A percentile compares a stretch with the other conserved stretches of the same genome.
These are phyloP conservation scores for Rhodofomes roseus DNA, from an alignment of 1,284 basidiomycete species.

Conservation along the genomic window DNA sequence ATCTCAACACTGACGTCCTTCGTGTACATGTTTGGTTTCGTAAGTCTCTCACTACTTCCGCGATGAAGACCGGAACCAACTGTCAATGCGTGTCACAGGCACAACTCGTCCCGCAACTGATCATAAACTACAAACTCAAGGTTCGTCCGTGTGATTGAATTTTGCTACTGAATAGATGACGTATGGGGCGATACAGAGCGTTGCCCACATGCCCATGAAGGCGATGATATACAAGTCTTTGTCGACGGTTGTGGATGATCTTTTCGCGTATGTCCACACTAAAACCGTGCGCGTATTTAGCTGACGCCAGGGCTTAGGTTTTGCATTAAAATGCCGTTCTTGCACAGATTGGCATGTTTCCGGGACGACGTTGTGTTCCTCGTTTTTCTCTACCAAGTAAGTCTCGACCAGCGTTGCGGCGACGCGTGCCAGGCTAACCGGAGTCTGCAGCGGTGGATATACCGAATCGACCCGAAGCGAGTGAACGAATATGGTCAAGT, in stretches of 20 bases:
- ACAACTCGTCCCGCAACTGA: constrained; percentile 88
- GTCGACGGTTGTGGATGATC: constrained; percentile 88
- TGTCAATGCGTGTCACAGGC: constrained; percentile 43
- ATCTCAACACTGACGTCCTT: constrained; percentile 87
- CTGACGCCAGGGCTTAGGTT: constrained; percentile 48
- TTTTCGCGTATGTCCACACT: constrained; percentile 69
- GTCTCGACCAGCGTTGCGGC: constrained; percentile 7
- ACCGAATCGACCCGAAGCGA: constrained; percentile 89
- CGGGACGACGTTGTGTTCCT: constrained; percentile 91
- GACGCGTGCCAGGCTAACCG: constrained; percentile 5
- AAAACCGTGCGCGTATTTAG: neutral
- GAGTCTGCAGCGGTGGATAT: constrained; percentile 80
- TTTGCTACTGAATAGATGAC: neutral
- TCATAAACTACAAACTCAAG: constrained; percentile 97
- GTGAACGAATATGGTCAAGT: constrained; percentile 96
- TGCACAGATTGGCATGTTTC: constrained; percentile 89
- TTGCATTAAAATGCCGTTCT: constrained; percentile 93
- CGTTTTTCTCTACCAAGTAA: constrained; percentile 80
- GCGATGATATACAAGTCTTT: constrained; percentile 95
- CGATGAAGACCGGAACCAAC: constrained; percentile 9
- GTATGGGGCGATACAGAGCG: constrained; percentile 42
- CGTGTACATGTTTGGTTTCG: constrained; percentile 97
- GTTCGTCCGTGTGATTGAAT: constrained; percentile 33
- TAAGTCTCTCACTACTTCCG: constrained; percentile 39
- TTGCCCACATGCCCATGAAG: constrained; percentile 94